Evolutionary conservation across 305 asterid genomes (phyloP), one percentile per base, ranked within the genome.

Genomic region (Solanum hybrid): DNA sequence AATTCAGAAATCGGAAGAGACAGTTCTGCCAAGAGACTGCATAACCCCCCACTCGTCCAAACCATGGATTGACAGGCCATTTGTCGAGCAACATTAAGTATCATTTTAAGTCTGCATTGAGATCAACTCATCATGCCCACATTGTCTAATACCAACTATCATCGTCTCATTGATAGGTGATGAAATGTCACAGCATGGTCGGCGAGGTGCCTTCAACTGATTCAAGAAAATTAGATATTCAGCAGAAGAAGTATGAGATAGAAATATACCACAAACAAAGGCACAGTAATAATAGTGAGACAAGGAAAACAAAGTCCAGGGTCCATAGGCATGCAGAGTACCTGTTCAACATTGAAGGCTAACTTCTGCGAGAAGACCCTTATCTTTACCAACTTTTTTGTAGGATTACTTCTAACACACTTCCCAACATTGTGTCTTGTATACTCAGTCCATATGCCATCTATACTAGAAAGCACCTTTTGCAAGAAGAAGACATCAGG

Each of bases 151-250:
- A 76, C 89, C 93, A 88, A 94, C 36, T 16, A 60, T 89, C 95
- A 95, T 93, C 34, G 87, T 92, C 85, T 91, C 93, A 86, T 82
- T 93, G 77, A 91, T 89, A 64, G 94, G 90, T 12, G 92, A 91
- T 17, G 87, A 91, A 90, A 95, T 93, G 92, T 95, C 96, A 88
- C 98, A 96, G 92, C 99, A 96, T 76, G 93, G 92, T 42, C 98
- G 98, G 46, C 98, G 98, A 29, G 93, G 97, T 64, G 94, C 90
- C 91, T 93, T 93, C 89, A 93, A 82, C 96, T 95, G 92, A 89
- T 86, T 91, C 69, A 88, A n/a, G 90, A 89, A 64, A 64, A 91
- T 89, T 37, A 89, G 51, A 20, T 17, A 7, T 73, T 90, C 34
- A 91, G 66, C 64, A 66, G 40, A 46, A 27, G 27, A 26, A 86